These are phyloP conservation scores for Coprinopsis marcescibilis DNA, from an alignment of 768 basidiomycete species.

Conservation along the genomic window DNA sequence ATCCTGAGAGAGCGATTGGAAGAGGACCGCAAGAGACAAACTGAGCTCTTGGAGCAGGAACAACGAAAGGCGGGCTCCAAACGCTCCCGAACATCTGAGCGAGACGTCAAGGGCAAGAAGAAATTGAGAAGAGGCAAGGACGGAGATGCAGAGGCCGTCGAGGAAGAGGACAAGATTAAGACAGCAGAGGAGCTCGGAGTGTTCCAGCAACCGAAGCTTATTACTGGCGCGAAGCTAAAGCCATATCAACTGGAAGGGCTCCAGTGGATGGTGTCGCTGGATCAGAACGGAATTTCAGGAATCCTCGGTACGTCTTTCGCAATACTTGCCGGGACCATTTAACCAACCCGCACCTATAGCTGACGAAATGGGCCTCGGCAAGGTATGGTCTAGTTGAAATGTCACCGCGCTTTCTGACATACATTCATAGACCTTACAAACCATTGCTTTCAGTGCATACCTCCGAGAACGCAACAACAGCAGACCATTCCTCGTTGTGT, in stretches of 20 bases:
- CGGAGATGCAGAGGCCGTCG: slow-evolving; percentile 17
- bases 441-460: slow-evolving; percentile 89
- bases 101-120: slow-evolving; percentile 21
- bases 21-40: slow-evolving; percentile 36
- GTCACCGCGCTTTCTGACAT: not conserved
- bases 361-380: slow-evolving; percentile 94
- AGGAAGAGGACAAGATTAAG: slow-evolving; percentile 13
- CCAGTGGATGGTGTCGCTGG: slow-evolving; percentile 90
- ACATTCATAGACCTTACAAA: slow-evolving; percentile 75
- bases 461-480: slow-evolving; percentile 67
- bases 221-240: slow-evolving; percentile 84
- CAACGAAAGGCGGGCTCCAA: slow-evolving; percentile 22
- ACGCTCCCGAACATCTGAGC: slow-evolving; percentile 15
- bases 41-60: slow-evolving; percentile 18
- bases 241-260: slow-evolving; percentile 92
- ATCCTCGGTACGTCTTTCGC: slow-evolving; percentile 53
- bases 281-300: slow-evolving; percentile 80
- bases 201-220: slow-evolving; percentile 68
- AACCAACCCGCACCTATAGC: slow-evolving; percentile 34
- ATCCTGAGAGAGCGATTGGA: slow-evolving; percentile 76
- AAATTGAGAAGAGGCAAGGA: slow-evolving; percentile 20
- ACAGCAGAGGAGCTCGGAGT: slow-evolving; percentile 24
- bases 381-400: slow-evolving; percentile 34
- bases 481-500: slow-evolving; percentile 82
- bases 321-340: not conserved